A percentile compares a stretch with the other conserved stretches of the same genome.
These are phyloP conservation scores for Blastobotrys ciferrii DNA, from an alignment of 1,139 yeast genomes.

Conservation along the genomic window DNA sequence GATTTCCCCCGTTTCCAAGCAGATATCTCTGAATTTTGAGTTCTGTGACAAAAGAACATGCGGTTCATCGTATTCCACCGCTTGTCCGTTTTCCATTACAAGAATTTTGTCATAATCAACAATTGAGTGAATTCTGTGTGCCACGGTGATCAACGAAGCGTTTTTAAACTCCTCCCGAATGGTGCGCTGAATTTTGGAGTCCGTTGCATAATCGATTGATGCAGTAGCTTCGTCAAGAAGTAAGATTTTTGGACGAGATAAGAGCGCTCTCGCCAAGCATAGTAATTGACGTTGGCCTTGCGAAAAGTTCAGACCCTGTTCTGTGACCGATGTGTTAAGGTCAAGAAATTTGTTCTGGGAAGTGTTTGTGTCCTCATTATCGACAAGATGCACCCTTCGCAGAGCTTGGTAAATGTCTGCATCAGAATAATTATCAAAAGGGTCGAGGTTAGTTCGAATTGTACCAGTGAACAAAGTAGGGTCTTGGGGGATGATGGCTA, in stretches of 20 bases:
- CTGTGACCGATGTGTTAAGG: conserved; percentile 63
- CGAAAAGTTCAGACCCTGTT: conserved; percentile 71
- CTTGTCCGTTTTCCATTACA: conserved; percentile 63
- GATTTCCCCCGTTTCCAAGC: conserved; percentile 4
- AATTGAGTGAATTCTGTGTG: conserved; percentile 72
- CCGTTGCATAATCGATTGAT: conserved; percentile 77
- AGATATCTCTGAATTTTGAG: conserved; percentile 10
- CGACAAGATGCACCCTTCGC: conserved; percentile 32
- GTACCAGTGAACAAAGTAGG: conserved; percentile 68
- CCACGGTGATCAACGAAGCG: conserved; percentile 75
- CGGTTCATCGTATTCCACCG: conserved; percentile 54
- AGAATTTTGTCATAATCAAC: conserved; percentile 61
- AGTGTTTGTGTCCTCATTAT: conserved; percentile 18
- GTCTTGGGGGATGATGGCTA: conserved; percentile 75
- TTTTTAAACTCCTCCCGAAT: conserved; percentile 58
- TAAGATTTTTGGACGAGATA: conserved; percentile 62
- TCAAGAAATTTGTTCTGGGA: conserved; percentile 25
- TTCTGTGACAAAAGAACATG: conserved; percentile 41
- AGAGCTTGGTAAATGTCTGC: conserved; percentile 53
- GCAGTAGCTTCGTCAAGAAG: conserved; percentile 84
- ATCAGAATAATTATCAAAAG: conserved; percentile 53
- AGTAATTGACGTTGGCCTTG: conserved; percentile 75
- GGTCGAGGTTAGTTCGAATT: conserved; percentile 63
- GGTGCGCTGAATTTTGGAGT: conserved; percentile 62
- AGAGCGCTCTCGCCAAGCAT: conserved; percentile 75